Evolutionary conservation across 257 asterid species (phyloP), one percentile per base, ranked within the genome.

Genomic region (Salvia miltiorrhiza): DNA sequence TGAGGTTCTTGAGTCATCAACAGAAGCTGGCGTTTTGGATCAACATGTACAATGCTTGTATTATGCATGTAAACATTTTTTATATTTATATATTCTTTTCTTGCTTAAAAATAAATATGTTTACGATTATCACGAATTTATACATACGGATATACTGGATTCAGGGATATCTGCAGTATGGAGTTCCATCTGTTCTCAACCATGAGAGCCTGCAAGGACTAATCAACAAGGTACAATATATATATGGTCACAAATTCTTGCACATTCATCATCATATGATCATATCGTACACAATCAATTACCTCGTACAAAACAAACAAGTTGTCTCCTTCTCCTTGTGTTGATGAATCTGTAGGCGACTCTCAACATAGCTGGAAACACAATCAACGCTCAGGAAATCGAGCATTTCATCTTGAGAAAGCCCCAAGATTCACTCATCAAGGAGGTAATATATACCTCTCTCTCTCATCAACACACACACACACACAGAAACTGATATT

Each of bases 141-240:
- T 21, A 3, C 3, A 16, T 9, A 14, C 7, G 4, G 20, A 21
- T 52, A 0, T 62, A 0, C 40, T 23, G 65, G 44, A 72, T 64
- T 53, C 79, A 90, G 97, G 98, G 90, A 37, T 90, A 80, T 82
- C 95, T 93, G 67, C 95, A 90, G 61, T 76, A 87, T 72, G 98
- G 97, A 75, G 86, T 84, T 61, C 90, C 95, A 9, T 60, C 87
- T 40, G 83, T 81, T 67, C 77, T 76, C 44, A 89, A 74, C 77
- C 88, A 84, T 26, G 97, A 87, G 56, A 87, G 81, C n/a, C 71
- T 90, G 71, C 74, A 73, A 48, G 59, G 84, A 53, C 79, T 90
- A 6, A 82, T 90, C 80, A 85, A 90, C 87, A 85, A 88, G 95
- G 98, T 86, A 76, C 49, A 21, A 12, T n/a, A n/a, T n/a, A n/a